Conservation (phyloP, 208 protist species). For the Wallacemonas collosoma region DNA sequence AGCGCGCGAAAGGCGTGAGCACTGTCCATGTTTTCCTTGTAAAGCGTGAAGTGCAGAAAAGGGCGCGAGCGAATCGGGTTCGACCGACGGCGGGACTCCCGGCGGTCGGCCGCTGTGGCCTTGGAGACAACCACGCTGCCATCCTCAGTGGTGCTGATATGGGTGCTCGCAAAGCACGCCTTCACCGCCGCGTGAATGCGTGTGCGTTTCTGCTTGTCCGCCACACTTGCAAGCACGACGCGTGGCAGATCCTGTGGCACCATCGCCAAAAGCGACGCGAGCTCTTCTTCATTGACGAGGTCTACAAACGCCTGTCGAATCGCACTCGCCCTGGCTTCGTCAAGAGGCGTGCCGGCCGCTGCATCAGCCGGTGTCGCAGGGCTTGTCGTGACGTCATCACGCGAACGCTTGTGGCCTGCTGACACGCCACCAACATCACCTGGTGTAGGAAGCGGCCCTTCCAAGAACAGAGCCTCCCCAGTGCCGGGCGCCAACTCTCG, state of each 20-base stretch:
- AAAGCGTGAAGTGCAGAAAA: conserved; percentile 92
- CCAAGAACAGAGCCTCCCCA: conserved; percentile 61
- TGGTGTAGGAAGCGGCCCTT: conserved; percentile 21
- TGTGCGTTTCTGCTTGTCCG: conserved; percentile 61
- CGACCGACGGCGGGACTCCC: conserved; percentile 64
- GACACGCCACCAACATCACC: background rate
- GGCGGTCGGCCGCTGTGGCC: conserved; percentile 59
- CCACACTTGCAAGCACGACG: conserved; percentile 37
- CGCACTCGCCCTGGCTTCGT: background rate
- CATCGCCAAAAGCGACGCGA: conserved; percentile 36
- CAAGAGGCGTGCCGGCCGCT: background rate
- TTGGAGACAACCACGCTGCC: conserved; percentile 56
- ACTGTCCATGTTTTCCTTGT: conserved; percentile 95
- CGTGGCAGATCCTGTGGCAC: conserved; percentile 28
- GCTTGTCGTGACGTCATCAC: background rate
- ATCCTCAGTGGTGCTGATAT: conserved; percentile 73
- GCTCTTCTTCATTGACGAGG: conserved; percentile 48
- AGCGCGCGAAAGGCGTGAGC: conserved; percentile 72
- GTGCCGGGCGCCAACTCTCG: conserved; percentile 66
- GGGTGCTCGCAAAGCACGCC: conserved; percentile 44
- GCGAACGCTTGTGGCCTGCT: conserved; percentile 7
- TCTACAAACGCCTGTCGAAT: conserved; percentile 24
- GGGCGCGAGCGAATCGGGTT: conserved; percentile 32
- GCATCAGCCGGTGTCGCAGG: background rate
- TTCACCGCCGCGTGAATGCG: conserved; percentile 66